phyloP scores from a whole-genome alignment of 768 basidiomycete species.

The Sistotremastrum niveocremeum region DNA sequence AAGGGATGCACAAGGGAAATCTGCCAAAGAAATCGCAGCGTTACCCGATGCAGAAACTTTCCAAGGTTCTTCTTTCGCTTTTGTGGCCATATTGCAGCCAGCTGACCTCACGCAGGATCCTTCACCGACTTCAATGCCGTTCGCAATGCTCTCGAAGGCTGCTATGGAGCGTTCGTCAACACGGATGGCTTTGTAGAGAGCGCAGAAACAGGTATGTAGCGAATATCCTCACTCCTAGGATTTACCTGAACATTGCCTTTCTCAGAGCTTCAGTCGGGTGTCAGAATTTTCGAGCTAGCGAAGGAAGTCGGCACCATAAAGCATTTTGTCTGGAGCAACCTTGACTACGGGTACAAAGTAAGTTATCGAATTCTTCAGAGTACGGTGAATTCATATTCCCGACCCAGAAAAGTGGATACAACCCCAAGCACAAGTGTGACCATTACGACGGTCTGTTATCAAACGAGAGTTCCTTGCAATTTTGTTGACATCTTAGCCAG shows the following conservation, averaged over 20 bases:
- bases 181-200: constrained; percentile 2
- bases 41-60: constrained; percentile 23
- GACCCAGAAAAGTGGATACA: constrained; percentile 9
- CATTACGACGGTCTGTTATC: constrained; percentile 21
- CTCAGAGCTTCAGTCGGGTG: constrained; percentile 23
- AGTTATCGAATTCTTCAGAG: constrained; percentile 8
- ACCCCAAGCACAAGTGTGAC: constrained; percentile 21
- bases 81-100: background rate
- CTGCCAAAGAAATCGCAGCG: constrained; percentile 22
- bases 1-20: constrained; percentile 18
- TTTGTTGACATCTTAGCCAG: too few species aligned
- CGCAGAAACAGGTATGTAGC: too few species aligned
- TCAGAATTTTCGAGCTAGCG: constrained; percentile 29
- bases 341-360: constrained; percentile 30
- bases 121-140: constrained; percentile 21
- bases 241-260: too few species aligned
- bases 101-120: constrained; percentile 13
- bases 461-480: too few species aligned
- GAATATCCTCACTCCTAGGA: too few species aligned
- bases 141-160: constrained; percentile 19
- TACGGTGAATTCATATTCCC: background rate
- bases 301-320: constrained; percentile 19
- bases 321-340: constrained; percentile 29
- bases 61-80: constrained; percentile 16
- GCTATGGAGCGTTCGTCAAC: constrained; percentile 13